Percentiles rank a stretch among this genome's conserved stretches.
phyloP scores from a whole-genome alignment of 257 asterid genomes.

The Gentiana dahurica region DNA sequence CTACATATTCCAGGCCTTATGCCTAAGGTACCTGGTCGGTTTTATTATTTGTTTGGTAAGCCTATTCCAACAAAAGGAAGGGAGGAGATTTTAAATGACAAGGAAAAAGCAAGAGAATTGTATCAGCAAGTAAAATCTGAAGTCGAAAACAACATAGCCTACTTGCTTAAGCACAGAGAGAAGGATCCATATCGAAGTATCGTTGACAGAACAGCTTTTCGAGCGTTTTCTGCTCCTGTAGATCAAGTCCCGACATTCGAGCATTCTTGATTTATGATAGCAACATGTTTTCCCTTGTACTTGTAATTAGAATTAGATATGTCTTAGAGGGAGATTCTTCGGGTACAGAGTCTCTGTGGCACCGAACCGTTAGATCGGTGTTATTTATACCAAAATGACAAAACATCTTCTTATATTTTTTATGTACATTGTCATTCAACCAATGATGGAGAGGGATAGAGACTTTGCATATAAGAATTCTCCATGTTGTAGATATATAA shows the following conservation, averaged over 20 bases:
- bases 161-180: slow-evolving; percentile 54
- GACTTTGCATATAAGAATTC: too few relatives aligned
- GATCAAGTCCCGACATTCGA: slow-evolving; percentile 70
- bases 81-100: slow-evolving; percentile 51
- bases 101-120: slow-evolving; percentile 46
- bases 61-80: slow-evolving; percentile 68
- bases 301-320: too few relatives aligned
- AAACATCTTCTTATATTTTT: too few relatives aligned
- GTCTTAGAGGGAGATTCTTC: too few relatives aligned
- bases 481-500: too few relatives aligned
- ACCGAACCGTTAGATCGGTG: too few relatives aligned
- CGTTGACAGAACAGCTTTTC: slow-evolving; percentile 48
- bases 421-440: too few relatives aligned
- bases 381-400: too few relatives aligned
- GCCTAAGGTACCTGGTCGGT: slow-evolving; percentile 86
- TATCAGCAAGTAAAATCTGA: slow-evolving; percentile 57
- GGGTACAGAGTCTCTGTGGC: too few relatives aligned
- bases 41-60: slow-evolving; percentile 80
- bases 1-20: slow-evolving; percentile 50
- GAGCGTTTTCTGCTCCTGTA: slow-evolving; percentile 34
- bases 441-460: too few relatives aligned
- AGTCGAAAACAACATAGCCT: slow-evolving; percentile 52
- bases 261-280: slow-evolving; percentile 1
- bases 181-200: slow-evolving; percentile 81
- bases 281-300: too few relatives aligned